These are phyloP conservation scores for Sarocladium brachiariae DNA, from an alignment of 2,329 filamentous ascomycete species.

Conservation along the genomic window DNA sequence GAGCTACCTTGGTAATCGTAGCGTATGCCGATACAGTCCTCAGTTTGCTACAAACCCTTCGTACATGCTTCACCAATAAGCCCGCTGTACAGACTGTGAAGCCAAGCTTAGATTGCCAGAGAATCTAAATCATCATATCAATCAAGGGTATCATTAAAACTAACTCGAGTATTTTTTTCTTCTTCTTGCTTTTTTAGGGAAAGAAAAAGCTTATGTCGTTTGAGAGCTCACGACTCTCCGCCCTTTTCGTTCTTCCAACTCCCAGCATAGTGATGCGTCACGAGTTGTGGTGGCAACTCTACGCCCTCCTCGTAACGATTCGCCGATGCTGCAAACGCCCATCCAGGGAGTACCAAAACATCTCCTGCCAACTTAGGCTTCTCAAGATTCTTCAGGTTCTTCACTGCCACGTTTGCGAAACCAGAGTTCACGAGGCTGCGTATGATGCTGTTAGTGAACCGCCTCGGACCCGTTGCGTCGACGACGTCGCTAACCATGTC, in stretches of 20 bases:
- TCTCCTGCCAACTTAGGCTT: constrained; percentile 17
- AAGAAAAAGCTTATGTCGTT: no score
- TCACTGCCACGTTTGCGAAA: constrained; percentile 1
- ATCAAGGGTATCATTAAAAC: no score
- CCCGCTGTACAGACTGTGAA: no score
- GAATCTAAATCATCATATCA: no score
- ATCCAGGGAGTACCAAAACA: constrained; percentile 16
- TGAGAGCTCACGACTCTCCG: no score
- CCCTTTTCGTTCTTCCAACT: constrained; percentile 17
- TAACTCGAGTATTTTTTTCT: no score
- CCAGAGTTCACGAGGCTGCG: constrained; percentile 9
- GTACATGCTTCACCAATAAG: no score
- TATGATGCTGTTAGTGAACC: constrained; percentile 12
- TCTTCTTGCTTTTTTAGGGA: no score
- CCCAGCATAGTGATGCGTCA: constrained; percentile 17
- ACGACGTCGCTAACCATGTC: constrained; percentile 15
- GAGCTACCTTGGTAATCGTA: no score
- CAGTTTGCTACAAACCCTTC: no score
- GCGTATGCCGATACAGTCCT: no score
- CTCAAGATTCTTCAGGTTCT: constrained; percentile 11
- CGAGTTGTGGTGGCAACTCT: constrained; percentile 13
- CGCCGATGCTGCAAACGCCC: constrained; percentile 14
- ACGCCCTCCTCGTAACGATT: constrained; percentile 14
- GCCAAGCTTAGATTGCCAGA: no score
- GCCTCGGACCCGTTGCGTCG: constrained; percentile 14